phyloP scores from a whole-genome alignment of 176 grass and related monocot genomes.

The Eleusine coracana region DNA sequence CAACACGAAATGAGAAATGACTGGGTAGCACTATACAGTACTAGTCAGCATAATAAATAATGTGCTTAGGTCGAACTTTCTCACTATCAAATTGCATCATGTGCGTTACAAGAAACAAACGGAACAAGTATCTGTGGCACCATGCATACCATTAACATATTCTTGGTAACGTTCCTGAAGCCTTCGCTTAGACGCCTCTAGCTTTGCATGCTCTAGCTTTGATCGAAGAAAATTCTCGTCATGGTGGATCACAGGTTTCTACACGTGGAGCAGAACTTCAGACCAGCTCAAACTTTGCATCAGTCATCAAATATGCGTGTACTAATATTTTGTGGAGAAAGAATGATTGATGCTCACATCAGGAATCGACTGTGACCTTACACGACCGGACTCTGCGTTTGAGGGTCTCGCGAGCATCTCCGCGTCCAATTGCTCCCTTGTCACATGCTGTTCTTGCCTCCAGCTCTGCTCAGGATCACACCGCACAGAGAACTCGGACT shows the following conservation, averaged over 20 bases:
- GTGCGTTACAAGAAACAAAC: too few relatives aligned
- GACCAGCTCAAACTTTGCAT: neutral
- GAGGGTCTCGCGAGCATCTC: constrained; percentile 40
- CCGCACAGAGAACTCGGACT: too few relatives aligned
- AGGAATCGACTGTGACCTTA: constrained; percentile 36
- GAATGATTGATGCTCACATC: constrained; percentile 44
- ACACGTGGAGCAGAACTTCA: neutral
- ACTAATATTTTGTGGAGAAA: neutral
- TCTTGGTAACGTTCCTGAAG: too few relatives aligned
- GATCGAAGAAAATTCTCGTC: constrained; percentile 35
- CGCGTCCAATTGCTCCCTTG: constrained; percentile 41
- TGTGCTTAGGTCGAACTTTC: too few relatives aligned
- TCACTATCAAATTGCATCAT: too few relatives aligned
- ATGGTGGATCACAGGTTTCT: constrained; percentile 24
- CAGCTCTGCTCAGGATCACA: constrained; percentile 25
- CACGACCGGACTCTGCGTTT: constrained; percentile 35
- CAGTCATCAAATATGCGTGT: neutral
- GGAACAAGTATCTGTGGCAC: too few relatives aligned
- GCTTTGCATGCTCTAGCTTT: too few relatives aligned
- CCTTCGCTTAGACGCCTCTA: too few relatives aligned
- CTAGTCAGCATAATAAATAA: too few relatives aligned
- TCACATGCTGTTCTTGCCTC: constrained; percentile 65
- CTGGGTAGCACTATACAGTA: too few relatives aligned
- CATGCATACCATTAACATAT: too few relatives aligned
- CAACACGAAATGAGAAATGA: too few relatives aligned